Evolutionary conservation across 768 basidiomycete genomes (phyloP).

Genomic region (Boletus insuetus): DNA sequence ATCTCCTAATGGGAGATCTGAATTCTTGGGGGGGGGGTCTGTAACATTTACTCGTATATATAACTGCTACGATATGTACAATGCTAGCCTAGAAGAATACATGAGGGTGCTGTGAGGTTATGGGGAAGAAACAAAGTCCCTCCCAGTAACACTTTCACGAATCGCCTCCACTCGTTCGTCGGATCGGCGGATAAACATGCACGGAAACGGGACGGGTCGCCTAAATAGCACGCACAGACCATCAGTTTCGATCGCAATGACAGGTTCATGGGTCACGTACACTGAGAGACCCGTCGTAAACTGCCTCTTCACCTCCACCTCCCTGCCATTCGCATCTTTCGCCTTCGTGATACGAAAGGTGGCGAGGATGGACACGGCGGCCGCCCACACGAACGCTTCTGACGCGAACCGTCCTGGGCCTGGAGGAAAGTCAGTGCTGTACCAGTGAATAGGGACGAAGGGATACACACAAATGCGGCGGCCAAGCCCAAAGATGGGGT

Average conservation of each 20-base stretch:
- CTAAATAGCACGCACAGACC: neutral
- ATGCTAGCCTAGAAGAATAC: neutral
- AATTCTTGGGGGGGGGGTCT: too few species aligned
- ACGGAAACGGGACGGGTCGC: constrained; percentile 23
- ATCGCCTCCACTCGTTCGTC: constrained; percentile 2
- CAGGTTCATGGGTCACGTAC: constrained; percentile 4
- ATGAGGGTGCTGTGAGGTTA: neutral
- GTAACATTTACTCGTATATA: constrained; percentile 6
- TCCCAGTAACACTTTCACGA: neutral
- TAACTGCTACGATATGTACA: constrained; percentile 7
- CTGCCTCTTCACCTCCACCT: constrained; percentile 19
- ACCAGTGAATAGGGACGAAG: neutral
- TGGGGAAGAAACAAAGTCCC: too few species aligned
- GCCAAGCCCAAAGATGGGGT: constrained; percentile 27
- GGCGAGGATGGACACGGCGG: constrained; percentile 23
- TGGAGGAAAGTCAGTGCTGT: neutral
- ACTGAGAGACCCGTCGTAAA: constrained; percentile 24
- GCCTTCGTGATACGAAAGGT: constrained; percentile 22
- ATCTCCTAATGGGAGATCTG: constrained; percentile 50
- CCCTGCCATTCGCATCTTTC: constrained; percentile 18
- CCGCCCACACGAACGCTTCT: constrained; percentile 22
- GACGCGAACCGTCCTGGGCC: constrained; percentile 24
- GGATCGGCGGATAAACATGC: constrained; percentile 21
- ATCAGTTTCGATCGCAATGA: neutral
- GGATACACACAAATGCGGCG: constrained; percentile 23